Evolutionary conservation across 805 yeast species (phyloP).

Genomic region (Schizosaccharomyces osmophilus): DNA sequence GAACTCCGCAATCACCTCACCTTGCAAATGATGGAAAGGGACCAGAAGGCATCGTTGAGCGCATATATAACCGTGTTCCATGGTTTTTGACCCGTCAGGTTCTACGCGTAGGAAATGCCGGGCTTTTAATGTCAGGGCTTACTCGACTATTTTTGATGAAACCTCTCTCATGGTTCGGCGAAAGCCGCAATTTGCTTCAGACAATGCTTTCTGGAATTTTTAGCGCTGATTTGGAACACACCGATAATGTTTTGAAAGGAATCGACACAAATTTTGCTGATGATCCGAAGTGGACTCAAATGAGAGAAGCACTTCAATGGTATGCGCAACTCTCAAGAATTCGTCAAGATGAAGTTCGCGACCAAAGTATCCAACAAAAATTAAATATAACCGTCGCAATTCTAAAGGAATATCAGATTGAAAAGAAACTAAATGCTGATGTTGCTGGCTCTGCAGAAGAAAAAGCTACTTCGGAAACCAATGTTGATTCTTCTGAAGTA

Average conservation of each 20-base stretch:
- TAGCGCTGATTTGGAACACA: not conserved
- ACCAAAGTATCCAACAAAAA: not conserved
- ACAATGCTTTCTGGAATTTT: not conserved
- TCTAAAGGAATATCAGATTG: not conserved
- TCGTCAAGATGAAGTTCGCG: not conserved
- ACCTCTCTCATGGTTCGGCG: not conserved
- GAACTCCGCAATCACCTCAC: not conserved
- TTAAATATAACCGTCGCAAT: not conserved
- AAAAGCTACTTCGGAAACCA: not conserved
- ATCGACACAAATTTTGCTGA: not conserved
- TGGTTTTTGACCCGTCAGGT: constrained; percentile 1
- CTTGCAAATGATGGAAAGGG: not conserved
- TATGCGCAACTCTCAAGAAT: not conserved
- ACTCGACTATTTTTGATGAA: not conserved
- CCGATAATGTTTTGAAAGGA: not conserved
- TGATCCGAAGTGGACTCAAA: not conserved
- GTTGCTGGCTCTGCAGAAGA: not conserved
- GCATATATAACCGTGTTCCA: not conserved
- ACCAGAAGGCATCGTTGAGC: not conserved
- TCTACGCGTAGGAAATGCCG: constrained; percentile 1
- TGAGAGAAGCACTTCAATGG: not conserved
- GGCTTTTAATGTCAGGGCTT: not conserved
- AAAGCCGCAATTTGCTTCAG: constrained; percentile 1
- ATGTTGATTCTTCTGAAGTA: not conserved
- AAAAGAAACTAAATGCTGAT: not conserved